Conservation (phyloP, 2,329 filamentous ascomycete genomes). For the Fonsecaea monophora region DNA sequence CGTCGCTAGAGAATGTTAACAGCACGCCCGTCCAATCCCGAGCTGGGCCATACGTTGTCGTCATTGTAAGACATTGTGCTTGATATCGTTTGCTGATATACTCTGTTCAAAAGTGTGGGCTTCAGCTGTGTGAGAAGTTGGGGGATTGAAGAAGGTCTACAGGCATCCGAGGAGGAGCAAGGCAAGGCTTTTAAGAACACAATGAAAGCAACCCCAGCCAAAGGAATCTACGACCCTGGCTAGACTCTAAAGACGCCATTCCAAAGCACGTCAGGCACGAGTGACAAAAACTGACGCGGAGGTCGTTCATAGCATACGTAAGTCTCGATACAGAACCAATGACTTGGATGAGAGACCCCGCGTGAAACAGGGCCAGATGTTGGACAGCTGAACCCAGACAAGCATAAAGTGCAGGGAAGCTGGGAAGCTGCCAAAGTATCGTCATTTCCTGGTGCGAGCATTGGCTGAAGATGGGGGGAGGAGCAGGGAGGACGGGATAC, state of each 20-base stretch:
- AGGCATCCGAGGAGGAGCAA: background rate
- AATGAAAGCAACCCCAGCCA: background rate
- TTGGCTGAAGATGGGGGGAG: slow-evolving; percentile 4
- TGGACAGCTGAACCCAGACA: slow-evolving; percentile 17
- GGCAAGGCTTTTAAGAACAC: background rate
- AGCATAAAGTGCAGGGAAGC: slow-evolving; percentile 12
- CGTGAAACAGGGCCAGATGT: slow-evolving; percentile 25
- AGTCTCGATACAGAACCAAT: slow-evolving; percentile 9
- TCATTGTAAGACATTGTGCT: slow-evolving; percentile 37
- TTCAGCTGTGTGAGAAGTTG: background rate
- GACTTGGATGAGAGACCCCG: slow-evolving; percentile 13
- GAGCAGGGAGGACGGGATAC: background rate
- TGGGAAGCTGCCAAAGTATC: slow-evolving; percentile 16
- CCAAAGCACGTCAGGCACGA: slow-evolving; percentile 15
- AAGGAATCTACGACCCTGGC: background rate
- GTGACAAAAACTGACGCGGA: slow-evolving; percentile 4
- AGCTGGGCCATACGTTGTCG: slow-evolving; percentile 30
- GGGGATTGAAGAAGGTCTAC: background rate
- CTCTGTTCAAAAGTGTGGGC: background rate
- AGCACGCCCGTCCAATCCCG: background rate
- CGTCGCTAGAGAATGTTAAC: slow-evolving; percentile 26
- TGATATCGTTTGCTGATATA: slow-evolving; percentile 2
- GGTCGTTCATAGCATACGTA: slow-evolving; percentile 14
- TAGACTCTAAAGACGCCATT: background rate
- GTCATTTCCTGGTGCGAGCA: slow-evolving; percentile 17